Base-by-base conservation (phyloP, 2,329 filamentous ascomycete species). In the Chaetomium olivaceum region DNA sequence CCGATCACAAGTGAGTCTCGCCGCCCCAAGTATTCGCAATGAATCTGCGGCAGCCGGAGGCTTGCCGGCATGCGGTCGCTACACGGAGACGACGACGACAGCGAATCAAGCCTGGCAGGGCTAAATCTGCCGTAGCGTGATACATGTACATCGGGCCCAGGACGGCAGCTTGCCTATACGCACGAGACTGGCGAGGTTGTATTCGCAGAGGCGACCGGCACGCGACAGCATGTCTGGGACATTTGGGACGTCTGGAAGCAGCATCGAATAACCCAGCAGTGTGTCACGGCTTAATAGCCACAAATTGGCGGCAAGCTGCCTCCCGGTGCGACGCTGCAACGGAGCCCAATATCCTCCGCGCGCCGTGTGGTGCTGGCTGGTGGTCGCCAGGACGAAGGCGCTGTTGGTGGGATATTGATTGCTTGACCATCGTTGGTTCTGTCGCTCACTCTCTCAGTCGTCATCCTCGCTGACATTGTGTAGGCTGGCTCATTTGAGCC, bases 31-130 rank as follows among this genome's bases (percentile, higher is more conserved):
- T 62, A 43, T 65, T 65, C 59, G 54, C 60, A 68, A 69, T 69
- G 68, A 69, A 68, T 54, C 39, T 68, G 65, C 68, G 68, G 68
- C 66, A 63, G 21, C 60, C 31, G 63, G 50, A 67, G 62, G 67
- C 63, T 63, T 69, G 58, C 66, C 68, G 68, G 57, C 64, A 69
- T 68, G 56, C 50, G 16, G 46, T 50, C 19, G 57, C 64, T 65
- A 64, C 64, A 64, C 52, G 23, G 43, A 50, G 48, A 65, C 57
- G 43, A 56, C 55, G 23, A 43, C 21, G 25, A 33, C 51, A 55
- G 63, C 68, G 64, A 70, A 70, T 65, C 68, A 67, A 39, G 51
- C 55, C 52, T 27, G 36, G 31, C 27, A 60, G 61, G 66, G 63
- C 66, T 70, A 68, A 68, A 68, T 57, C 63, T 70, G 64, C 67